A percentile compares a stretch with the other conserved stretches of the same genome.
Conservation (phyloP, 1,139 yeast species). For the Taiozyma onychis region DNA sequence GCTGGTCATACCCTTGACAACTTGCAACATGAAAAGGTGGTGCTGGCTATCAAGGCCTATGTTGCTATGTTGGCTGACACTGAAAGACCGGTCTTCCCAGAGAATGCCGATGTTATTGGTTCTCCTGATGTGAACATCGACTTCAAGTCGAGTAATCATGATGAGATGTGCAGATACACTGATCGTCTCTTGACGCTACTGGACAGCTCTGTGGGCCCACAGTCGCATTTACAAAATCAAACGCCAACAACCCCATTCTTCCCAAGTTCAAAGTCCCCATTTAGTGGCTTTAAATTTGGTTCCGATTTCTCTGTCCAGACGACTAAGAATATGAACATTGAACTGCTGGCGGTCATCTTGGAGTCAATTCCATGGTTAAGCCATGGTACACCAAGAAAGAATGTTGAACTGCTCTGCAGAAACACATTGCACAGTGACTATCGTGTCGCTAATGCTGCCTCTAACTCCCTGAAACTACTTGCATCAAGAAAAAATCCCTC, state of each 20-base stretch:
- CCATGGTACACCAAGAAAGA: slow-evolving; percentile 43
- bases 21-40: slow-evolving; percentile 62
- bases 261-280: slow-evolving; percentile 31
- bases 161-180: slow-evolving; percentile 65
- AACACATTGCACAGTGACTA: slow-evolving; percentile 67
- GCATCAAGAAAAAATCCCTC: slow-evolving; percentile 72
- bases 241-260: slow-evolving; percentile 31
- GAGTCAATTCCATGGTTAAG: slow-evolving; percentile 69
- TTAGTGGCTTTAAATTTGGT: slow-evolving; percentile 46
- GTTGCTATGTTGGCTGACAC: slow-evolving; percentile 62
- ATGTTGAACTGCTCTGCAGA: slow-evolving; percentile 70
- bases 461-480: slow-evolving; percentile 55
- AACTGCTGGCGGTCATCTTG: slow-evolving; percentile 63
- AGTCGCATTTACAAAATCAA: slow-evolving; percentile 24
- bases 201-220: slow-evolving; percentile 56
- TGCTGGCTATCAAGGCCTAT: slow-evolving; percentile 67
- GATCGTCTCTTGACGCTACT: slow-evolving; percentile 52
- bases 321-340: slow-evolving; percentile 36
- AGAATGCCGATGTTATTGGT: slow-evolving; percentile 43
- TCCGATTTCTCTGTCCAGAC: slow-evolving; percentile 32
- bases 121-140: slow-evolving; percentile 26
- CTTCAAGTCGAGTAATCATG: slow-evolving; percentile 52
- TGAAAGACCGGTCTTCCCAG: slow-evolving; percentile 71
- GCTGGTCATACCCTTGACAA: slow-evolving; percentile 55
- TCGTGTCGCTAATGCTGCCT: slow-evolving; percentile 57